phyloP scores from a whole-genome alignment of 2,329 filamentous ascomycete species.

The Aureobasidium mangrovei region DNA sequence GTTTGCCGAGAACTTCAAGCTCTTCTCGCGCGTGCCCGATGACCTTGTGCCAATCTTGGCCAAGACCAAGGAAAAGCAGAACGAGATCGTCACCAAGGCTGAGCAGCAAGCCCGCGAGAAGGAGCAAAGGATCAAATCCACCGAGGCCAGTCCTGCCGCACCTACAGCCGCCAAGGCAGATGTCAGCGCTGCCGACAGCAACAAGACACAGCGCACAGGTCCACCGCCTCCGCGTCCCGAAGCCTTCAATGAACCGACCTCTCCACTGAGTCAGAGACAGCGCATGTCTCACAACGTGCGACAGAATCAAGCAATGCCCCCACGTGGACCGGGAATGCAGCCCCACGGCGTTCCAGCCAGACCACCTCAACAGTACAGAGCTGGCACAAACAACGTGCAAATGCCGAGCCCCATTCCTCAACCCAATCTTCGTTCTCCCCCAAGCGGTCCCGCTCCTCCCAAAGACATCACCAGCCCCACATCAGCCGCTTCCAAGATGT shows the following conservation, averaged over 20 bases:
- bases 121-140: slow-evolving; percentile 39
- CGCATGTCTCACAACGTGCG: slow-evolving; percentile 2
- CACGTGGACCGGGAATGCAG: slow-evolving; percentile 2
- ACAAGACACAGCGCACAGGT: not conserved
- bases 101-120: slow-evolving; percentile 59
- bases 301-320: slow-evolving; percentile 1
- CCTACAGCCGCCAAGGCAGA: slow-evolving; percentile 18
- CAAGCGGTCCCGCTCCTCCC: slow-evolving; percentile 57
- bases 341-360: not conserved
- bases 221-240: not conserved
- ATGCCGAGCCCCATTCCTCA: slow-evolving; percentile 13
- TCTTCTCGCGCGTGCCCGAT: slow-evolving; percentile 81
- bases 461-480: slow-evolving; percentile 45
- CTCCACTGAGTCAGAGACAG: slow-evolving; percentile 8
- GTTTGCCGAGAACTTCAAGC: slow-evolving; percentile 88
- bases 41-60: slow-evolving; percentile 92
- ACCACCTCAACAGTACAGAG: slow-evolving; percentile 5
- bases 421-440: slow-evolving; percentile 36
- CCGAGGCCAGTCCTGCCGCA: slow-evolving; percentile 21
- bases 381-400: not conserved
- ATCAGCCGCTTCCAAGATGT: slow-evolving; percentile 44
- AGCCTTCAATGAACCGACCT: not conserved
- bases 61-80: slow-evolving; percentile 91
- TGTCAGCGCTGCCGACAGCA: not conserved
- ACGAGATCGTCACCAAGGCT: slow-evolving; percentile 84